A percentile compares a stretch with the other conserved stretches of the same genome.
These are phyloP conservation scores for Tylopilus sp. DNA, from an alignment of 768 basidiomycete genomes.

Conservation along the genomic window DNA sequence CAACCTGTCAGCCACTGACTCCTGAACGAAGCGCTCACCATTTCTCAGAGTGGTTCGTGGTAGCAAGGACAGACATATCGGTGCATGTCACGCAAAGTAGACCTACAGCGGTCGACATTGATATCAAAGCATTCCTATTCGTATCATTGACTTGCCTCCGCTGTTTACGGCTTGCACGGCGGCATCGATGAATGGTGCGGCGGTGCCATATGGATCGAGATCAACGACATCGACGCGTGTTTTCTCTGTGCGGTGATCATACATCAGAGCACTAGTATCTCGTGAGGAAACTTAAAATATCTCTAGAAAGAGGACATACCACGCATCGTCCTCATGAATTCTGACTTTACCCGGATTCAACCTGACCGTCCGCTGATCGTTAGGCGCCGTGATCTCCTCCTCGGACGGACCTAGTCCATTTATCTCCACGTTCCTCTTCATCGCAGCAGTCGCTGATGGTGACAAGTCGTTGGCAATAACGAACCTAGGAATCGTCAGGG, in stretches of 20 bases:
- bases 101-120: slow-evolving; percentile 37
- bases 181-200: slow-evolving; percentile 93
- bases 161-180: slow-evolving; percentile 87
- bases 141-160: slow-evolving; percentile 58
- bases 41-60: slow-evolving; percentile 94
- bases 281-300: background rate
- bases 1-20: background rate
- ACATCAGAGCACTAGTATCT: slow-evolving; percentile 74
- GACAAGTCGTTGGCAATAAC: slow-evolving; percentile 95
- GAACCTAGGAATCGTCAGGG: slow-evolving; percentile 57
- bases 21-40: slow-evolving; percentile 47
- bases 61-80: slow-evolving; percentile 90
- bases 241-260: slow-evolving; percentile 72
- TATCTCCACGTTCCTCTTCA: slow-evolving; percentile 78
- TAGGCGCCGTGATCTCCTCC: slow-evolving; percentile 17
- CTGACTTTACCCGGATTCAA: slow-evolving; percentile 53
- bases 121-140: background rate
- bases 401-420: slow-evolving; percentile 61
- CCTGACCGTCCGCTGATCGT: slow-evolving; percentile 8
- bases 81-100: slow-evolving; percentile 95
- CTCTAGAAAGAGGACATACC: slow-evolving; percentile 45
- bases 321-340: slow-evolving; percentile 92
- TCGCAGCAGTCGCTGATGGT: slow-evolving; percentile 75
- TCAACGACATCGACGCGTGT: slow-evolving; percentile 91
- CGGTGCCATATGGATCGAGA: slow-evolving; percentile 96